Conservation (phyloP, 345 rosid genomes). For the Gossypium bickii region DNA sequence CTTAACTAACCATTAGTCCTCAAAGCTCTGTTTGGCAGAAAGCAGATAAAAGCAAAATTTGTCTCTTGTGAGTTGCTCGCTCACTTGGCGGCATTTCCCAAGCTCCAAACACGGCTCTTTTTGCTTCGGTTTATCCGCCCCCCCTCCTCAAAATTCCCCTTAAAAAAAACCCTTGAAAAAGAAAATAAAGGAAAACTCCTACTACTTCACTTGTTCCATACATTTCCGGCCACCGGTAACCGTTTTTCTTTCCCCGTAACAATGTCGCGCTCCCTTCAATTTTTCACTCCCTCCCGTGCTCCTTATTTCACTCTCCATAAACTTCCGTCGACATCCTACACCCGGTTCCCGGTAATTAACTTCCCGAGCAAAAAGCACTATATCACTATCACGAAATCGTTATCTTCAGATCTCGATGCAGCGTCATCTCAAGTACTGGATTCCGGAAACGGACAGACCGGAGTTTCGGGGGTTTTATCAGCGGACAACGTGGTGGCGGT, state of each 20-base stretch:
- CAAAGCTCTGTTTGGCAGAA: background rate
- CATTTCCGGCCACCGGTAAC: slow-evolving; percentile 7
- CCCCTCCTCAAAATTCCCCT: background rate
- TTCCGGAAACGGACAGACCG: slow-evolving; percentile 54
- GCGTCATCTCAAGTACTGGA: slow-evolving; percentile 38
- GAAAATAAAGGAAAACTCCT: background rate
- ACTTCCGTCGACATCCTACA: slow-evolving; percentile 32
- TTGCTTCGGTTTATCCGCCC: slow-evolving; percentile 45
- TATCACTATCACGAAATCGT: slow-evolving; percentile 25
- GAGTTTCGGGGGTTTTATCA: background rate
- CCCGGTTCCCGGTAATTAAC: slow-evolving; percentile 25
- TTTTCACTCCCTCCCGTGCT: slow-evolving; percentile 44
- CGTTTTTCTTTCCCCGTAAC: slow-evolving; percentile 14
- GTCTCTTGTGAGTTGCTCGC: background rate
- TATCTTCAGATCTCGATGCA: slow-evolving; percentile 49
- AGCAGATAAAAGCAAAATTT: background rate
- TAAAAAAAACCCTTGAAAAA: background rate
- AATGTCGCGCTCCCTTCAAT: slow-evolving; percentile 70
- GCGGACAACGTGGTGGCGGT: background rate
- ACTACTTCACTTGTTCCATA: background rate
- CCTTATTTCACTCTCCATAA: slow-evolving; percentile 35
- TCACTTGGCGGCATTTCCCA: slow-evolving; percentile 31
- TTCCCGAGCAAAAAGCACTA: background rate
- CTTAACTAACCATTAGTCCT: background rate
- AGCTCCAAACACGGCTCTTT: background rate